phyloP scores from a whole-genome alignment of 1,139 yeast genomes.

The Fermentozyma sake region DNA sequence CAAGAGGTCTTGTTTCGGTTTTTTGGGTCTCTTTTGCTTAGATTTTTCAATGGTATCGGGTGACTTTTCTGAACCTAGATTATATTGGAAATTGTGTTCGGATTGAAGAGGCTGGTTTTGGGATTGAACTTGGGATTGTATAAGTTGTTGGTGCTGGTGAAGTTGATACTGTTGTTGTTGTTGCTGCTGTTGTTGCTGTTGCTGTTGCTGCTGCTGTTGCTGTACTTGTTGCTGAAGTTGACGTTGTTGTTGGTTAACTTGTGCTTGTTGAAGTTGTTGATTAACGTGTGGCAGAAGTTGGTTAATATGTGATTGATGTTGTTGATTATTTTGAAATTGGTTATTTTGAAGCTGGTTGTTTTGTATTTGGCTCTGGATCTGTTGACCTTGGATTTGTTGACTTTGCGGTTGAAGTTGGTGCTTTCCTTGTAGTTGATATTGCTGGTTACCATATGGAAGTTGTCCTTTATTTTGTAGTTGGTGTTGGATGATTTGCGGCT shows the following conservation, averaged over 20 bases:
- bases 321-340: conserved; percentile 10
- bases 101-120: conserved; percentile 4
- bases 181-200: conserved; percentile 7
- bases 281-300: conserved; percentile 11
- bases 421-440: conserved; percentile 10
- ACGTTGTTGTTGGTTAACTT: conserved; percentile 10
- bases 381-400: conserved; percentile 11
- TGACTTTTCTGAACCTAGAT: too few relatives aligned
- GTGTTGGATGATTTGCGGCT: too few relatives aligned
- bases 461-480: too few relatives aligned
- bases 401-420: conserved; percentile 9
- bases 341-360: conserved; percentile 8
- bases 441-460: too few relatives aligned
- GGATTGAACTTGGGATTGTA: conserved; percentile 3
- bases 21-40: conserved; percentile 2
- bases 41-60: too few relatives aligned
- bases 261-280: conserved; percentile 10
- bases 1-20: too few relatives aligned
- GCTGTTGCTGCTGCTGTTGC: conserved; percentile 3
- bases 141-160: conserved; percentile 9
- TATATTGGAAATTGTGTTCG: conserved; percentile 1
- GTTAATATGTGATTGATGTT: conserved; percentile 9
- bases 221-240: conserved; percentile 12
- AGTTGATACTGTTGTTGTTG: conserved; percentile 11
- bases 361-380: conserved; percentile 2